Percentiles rank a stretch among this genome's conserved stretches.
Evolutionary conservation across 331 rosid species (phyloP).

Genomic region (Stylosanthes scabra): DNA sequence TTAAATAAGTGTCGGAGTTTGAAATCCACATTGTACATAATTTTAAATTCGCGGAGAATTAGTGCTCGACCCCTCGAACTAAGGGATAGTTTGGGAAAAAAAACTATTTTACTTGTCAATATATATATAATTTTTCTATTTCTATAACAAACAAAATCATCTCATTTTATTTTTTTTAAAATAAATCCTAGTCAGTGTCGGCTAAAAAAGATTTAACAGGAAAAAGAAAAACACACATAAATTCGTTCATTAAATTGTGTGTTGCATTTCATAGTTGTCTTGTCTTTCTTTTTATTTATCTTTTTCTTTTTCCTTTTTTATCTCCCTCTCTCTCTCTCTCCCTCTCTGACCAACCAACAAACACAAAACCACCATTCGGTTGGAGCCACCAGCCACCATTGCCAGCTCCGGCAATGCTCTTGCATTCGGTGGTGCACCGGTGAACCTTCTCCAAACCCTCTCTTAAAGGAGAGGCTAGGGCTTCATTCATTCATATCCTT

Average conservation of each 20-base stretch:
- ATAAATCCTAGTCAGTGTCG: too few relatives aligned
- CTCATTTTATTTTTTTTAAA: too few relatives aligned
- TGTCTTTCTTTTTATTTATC: background rate
- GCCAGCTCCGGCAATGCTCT: conserved; percentile 46
- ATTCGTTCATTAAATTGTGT: background rate
- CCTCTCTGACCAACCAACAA: background rate
- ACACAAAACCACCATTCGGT: background rate
- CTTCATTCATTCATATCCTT: background rate
- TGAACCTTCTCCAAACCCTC: background rate
- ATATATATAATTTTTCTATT: too few relatives aligned
- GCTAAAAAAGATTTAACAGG: too few relatives aligned
- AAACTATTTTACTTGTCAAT: too few relatives aligned
- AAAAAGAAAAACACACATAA: background rate
- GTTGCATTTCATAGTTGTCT: background rate
- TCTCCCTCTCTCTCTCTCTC: background rate
- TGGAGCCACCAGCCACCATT: conserved; percentile 42
- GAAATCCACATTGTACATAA: too few relatives aligned
- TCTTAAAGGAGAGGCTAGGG: background rate
- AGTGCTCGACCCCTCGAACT: too few relatives aligned
- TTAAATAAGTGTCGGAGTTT: too few relatives aligned
- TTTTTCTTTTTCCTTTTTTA: too few relatives aligned
- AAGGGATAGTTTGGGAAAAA: too few relatives aligned
- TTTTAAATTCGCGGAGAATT: too few relatives aligned
- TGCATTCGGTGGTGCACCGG: background rate
- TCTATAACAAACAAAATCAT: too few relatives aligned